Percentiles rank a stretch among this genome's conserved stretches.
These are phyloP conservation scores for Salvia miltiorrhiza DNA, from an alignment of 257 asterid genomes.

Conservation along the genomic window DNA sequence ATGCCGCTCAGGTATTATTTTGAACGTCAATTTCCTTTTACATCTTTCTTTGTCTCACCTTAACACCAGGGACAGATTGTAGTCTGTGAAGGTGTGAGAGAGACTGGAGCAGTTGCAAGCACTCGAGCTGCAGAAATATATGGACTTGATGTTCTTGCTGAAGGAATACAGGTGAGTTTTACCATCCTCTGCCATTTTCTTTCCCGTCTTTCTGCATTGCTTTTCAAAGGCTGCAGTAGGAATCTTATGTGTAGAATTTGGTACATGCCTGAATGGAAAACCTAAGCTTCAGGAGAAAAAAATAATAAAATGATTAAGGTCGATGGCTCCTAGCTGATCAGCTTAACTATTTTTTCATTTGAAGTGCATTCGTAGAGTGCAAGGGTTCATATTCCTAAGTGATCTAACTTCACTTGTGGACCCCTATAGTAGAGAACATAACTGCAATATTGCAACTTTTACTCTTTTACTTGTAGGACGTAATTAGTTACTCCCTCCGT, in stretches of 20 bases:
- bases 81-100: conserved; percentile 62
- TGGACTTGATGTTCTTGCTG: conserved; percentile 84
- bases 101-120: conserved; percentile 87
- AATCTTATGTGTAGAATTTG: not conserved
- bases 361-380: not conserved
- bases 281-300: not conserved
- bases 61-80: conserved; percentile 59
- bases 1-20: conserved; percentile 79
- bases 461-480: not conserved
- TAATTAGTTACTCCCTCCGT: not conserved
- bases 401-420: not conserved
- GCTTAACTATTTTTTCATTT: not conserved
- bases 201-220: not conserved
- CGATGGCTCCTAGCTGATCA: not conserved
- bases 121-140: conserved; percentile 83
- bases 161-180: conserved; percentile 65
- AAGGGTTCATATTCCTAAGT: not conserved
- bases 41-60: not conserved
- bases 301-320: not conserved
- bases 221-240: not conserved
- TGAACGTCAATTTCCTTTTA: not conserved
- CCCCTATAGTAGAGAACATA: not conserved
- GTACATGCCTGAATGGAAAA: not conserved
- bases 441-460: not conserved
- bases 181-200: not conserved